Evolutionary conservation across 163 green algal genomes (phyloP).

Genomic region (Coccomyxa subellipsoidea): DNA sequence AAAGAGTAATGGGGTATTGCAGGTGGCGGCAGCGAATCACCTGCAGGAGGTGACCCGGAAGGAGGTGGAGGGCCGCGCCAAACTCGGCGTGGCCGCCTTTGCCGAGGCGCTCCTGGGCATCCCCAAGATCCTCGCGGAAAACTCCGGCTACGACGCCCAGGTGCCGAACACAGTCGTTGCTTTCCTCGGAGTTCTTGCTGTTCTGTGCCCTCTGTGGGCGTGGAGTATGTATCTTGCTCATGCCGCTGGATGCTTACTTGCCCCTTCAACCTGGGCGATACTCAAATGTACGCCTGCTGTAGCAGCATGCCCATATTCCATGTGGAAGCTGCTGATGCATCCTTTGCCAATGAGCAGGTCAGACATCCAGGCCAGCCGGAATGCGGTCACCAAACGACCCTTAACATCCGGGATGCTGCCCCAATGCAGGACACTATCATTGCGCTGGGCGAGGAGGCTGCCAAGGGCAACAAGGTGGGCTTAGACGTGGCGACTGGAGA

Average conservation of each 20-base stretch:
- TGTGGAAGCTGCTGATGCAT: too few relatives aligned
- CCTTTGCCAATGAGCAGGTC: too few relatives aligned
- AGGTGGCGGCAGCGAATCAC: conserved; percentile 71
- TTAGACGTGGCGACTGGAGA: conserved; percentile 90
- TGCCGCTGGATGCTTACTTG: too few relatives aligned
- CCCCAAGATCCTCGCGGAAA: conserved; percentile 94
- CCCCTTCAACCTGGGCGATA: too few relatives aligned
- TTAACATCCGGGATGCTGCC: not conserved
- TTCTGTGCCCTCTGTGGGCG: too few relatives aligned
- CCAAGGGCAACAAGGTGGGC: conserved; percentile 78
- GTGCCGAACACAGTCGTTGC: too few relatives aligned
- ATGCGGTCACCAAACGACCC: not conserved
- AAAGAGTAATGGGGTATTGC: too few relatives aligned
- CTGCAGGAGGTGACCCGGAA: conserved; percentile 73
- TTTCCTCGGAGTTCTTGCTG: too few relatives aligned
- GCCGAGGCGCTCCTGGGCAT: conserved; percentile 93
- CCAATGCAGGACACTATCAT: conserved; percentile 72
- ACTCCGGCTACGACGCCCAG: conserved; percentile 79
- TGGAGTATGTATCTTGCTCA: too few relatives aligned
- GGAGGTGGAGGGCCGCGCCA: conserved; percentile 66
- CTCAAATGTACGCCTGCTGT: too few relatives aligned
- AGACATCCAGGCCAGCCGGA: too few relatives aligned
- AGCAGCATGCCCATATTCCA: too few relatives aligned
- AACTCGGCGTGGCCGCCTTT: conserved; percentile 96
- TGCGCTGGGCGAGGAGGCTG: conserved; percentile 69